Conservation (phyloP, 805 yeast genomes). For the Starmerella ratchasimensis region DNA sequence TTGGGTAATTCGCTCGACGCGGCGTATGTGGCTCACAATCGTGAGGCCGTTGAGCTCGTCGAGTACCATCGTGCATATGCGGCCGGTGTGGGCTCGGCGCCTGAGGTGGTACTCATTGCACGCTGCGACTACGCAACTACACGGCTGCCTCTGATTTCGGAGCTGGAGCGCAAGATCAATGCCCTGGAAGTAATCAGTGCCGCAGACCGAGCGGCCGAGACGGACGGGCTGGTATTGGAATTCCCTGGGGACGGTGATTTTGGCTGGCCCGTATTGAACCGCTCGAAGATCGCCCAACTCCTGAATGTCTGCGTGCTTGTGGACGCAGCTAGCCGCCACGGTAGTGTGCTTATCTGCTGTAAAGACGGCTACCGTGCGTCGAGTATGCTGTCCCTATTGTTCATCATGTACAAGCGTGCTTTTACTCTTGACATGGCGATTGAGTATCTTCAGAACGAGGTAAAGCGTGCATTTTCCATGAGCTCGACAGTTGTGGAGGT, state of each 20-base stretch:
- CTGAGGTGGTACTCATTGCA: too few relatives aligned
- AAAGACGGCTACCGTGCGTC: slow-evolving; percentile 90
- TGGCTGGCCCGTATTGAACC: background rate
- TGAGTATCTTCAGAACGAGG: slow-evolving; percentile 1
- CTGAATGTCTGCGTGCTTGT: background rate
- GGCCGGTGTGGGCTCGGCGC: too few relatives aligned
- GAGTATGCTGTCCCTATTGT: slow-evolving; percentile 59
- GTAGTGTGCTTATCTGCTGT: slow-evolving; percentile 44
- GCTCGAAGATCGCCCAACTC: background rate
- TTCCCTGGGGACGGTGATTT: background rate
- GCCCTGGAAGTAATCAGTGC: too few relatives aligned
- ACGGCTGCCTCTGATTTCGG: too few relatives aligned
- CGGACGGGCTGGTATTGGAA: too few relatives aligned
- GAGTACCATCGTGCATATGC: too few relatives aligned
- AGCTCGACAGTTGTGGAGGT: background rate
- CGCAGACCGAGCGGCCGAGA: too few relatives aligned
- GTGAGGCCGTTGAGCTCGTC: background rate
- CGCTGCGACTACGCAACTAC: too few relatives aligned
- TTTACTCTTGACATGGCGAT: slow-evolving; percentile 1
- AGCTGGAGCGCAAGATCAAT: too few relatives aligned
- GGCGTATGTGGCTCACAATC: background rate
- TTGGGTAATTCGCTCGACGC: slow-evolving; percentile 69
- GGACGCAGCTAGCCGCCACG: background rate
- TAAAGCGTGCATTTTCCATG: slow-evolving; percentile 1
- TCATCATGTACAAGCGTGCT: slow-evolving; percentile 1